These are phyloP conservation scores for Paracoccidioides lutzii DNA, from an alignment of 2,329 filamentous ascomycete genomes.

Conservation along the genomic window DNA sequence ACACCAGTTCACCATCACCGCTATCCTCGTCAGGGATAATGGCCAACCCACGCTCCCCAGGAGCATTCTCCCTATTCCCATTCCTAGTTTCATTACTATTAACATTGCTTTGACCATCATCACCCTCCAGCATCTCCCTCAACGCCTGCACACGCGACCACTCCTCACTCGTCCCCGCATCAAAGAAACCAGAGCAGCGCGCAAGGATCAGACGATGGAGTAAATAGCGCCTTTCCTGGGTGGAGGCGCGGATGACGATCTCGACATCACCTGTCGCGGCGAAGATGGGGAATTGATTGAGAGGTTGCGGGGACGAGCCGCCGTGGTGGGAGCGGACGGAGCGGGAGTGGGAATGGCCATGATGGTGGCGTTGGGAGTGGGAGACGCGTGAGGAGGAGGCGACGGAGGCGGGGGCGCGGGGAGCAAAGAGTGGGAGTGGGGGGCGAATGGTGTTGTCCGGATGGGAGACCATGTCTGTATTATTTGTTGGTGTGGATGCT, in stretches of 20 bases:
- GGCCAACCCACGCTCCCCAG: slow-evolving; percentile 25
- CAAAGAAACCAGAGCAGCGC: slow-evolving; percentile 88
- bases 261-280: slow-evolving; percentile 85
- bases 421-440: slow-evolving; percentile 40
- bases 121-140: slow-evolving; percentile 16
- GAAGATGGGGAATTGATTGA: slow-evolving; percentile 90
- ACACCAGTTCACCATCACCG: slow-evolving; percentile 19
- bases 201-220: slow-evolving; percentile 77
- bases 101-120: background rate
- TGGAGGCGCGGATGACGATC: slow-evolving; percentile 57
- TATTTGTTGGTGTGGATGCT: background rate
- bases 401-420: slow-evolving; percentile 35
- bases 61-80: slow-evolving; percentile 42
- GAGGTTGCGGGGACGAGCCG: slow-evolving; percentile 56
- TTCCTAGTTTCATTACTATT: slow-evolving; percentile 20
- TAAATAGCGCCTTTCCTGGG: slow-evolving; percentile 69
- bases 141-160: slow-evolving; percentile 44
- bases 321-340: slow-evolving; percentile 52
- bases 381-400: slow-evolving; percentile 41
- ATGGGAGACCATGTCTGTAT: slow-evolving; percentile 28
- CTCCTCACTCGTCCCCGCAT: slow-evolving; percentile 67
- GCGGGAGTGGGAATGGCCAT: slow-evolving; percentile 38
- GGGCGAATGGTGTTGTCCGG: slow-evolving; percentile 39
- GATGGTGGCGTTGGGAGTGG: slow-evolving; percentile 2
- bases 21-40: slow-evolving; percentile 24